These are phyloP conservation scores for Lentinula lateritia DNA, from an alignment of 768 basidiomycete species.

Conservation along the genomic window DNA sequence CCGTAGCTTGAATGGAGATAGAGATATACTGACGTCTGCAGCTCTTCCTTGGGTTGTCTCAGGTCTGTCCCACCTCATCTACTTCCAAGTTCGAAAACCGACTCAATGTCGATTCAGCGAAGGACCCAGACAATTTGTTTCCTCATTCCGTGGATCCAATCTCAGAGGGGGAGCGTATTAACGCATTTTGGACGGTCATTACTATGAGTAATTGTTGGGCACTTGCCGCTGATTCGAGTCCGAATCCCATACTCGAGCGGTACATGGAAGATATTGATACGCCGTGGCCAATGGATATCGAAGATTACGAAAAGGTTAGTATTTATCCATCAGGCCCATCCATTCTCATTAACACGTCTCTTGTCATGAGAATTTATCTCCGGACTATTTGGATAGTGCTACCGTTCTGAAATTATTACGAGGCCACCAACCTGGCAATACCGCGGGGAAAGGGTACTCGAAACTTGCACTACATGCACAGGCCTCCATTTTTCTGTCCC, in stretches of 20 bases:
- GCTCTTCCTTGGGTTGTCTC: neutral
- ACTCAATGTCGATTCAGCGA: conserved; percentile 16
- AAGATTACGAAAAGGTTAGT: conserved; percentile 4
- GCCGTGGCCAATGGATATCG: conserved; percentile 7
- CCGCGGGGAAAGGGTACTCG: neutral
- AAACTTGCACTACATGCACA: neutral
- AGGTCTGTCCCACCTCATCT: neutral
- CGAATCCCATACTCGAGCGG: neutral
- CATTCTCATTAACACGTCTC: neutral
- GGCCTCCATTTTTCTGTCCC: conserved; percentile 16
- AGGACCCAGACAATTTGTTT: conserved; percentile 12
- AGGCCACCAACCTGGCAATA: neutral
- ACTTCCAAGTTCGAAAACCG: conserved; percentile 25
- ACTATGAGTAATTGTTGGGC: conserved; percentile 23
- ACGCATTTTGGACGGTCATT: conserved; percentile 35
- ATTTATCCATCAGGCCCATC: neutral
- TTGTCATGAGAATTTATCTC: neutral
- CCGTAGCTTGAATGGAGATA: conserved; percentile 13
- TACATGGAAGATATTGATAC: conserved; percentile 2
- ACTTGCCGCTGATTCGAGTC: conserved; percentile 19
- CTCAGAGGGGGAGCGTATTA: conserved; percentile 30
- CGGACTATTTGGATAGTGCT: neutral
- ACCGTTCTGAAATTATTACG: neutral
- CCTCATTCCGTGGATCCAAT: neutral
- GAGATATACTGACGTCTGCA: neutral